These are phyloP conservation scores for Coemansia sp. DNA, from an alignment of 192 early-diverging fungal species.

Conservation along the genomic window DNA sequence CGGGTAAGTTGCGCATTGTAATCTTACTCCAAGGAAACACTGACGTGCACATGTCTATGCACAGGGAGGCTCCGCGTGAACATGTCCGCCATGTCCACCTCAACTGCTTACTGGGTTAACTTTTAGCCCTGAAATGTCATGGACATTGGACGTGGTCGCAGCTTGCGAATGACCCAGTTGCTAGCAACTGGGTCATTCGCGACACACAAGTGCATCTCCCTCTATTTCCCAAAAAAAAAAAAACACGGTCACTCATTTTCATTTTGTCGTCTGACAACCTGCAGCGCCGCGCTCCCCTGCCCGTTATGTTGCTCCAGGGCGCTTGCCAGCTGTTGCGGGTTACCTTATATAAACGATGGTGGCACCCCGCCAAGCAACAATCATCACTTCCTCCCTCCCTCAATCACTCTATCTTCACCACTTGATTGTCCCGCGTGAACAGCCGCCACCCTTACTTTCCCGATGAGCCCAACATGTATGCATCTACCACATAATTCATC, in stretches of 20 bases:
- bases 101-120: background rate
- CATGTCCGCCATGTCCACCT: background rate
- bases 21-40: background rate
- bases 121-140: background rate
- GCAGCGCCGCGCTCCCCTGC: background rate
- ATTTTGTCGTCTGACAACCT: background rate
- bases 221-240: background rate
- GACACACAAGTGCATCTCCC: background rate
- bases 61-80: background rate
- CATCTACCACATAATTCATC: slow-evolving; percentile 1
- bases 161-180: background rate
- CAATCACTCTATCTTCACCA: background rate
- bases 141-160: background rate
- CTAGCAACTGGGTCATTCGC: too few relatives aligned
- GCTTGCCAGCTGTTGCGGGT: background rate
- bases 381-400: background rate
- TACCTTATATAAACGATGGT: background rate
- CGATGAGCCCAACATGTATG: background rate
- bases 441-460: background rate
- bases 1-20: background rate
- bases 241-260: background rate
- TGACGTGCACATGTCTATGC: background rate
- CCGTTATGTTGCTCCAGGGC: background rate
- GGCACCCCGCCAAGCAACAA: background rate
- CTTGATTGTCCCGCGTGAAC: background rate